A percentile compares a stretch with the other conserved stretches of the same genome.
These are phyloP conservation scores for Fomitopsis schrenkii DNA, from an alignment of 1,284 basidiomycete species.

Conservation along the genomic window DNA sequence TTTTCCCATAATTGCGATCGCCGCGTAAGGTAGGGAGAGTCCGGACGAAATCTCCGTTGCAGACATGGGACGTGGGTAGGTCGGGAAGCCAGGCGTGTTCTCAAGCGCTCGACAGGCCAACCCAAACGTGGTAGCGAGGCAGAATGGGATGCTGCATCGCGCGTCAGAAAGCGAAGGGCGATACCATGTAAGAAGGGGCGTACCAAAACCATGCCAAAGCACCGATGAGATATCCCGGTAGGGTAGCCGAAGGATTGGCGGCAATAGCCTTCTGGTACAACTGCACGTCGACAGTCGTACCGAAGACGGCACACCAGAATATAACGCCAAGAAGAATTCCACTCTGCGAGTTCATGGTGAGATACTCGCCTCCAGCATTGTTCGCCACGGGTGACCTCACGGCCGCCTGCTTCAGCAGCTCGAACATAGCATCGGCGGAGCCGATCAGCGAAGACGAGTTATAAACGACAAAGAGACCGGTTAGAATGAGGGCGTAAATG, in stretches of 20 bases:
- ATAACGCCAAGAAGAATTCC: slow-evolving; percentile 4
- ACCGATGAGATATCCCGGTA: slow-evolving; percentile 31
- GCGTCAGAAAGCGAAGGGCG: background rate
- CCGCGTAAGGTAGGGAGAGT: slow-evolving; percentile 4
- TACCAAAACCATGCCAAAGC: slow-evolving; percentile 34
- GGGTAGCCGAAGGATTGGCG: slow-evolving; percentile 25
- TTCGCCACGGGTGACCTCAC: slow-evolving; percentile 27
- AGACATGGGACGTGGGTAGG: background rate
- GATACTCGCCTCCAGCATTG: slow-evolving; percentile 35
- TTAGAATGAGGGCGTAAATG: slow-evolving; percentile 26
- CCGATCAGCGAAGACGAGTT: slow-evolving; percentile 25
- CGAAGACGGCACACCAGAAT: slow-evolving; percentile 7
- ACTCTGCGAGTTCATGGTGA: slow-evolving; percentile 31
- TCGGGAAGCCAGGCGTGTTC: background rate
- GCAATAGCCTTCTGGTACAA: slow-evolving; percentile 22
- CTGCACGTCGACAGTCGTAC: slow-evolving; percentile 7
- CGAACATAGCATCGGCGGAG: slow-evolving; percentile 25
- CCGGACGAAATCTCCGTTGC: slow-evolving; percentile 6
- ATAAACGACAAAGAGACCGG: slow-evolving; percentile 26
- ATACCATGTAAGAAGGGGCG: background rate
- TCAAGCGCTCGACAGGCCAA: background rate
- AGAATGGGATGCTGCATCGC: background rate
- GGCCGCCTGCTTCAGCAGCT: slow-evolving; percentile 27
- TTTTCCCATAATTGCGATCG: slow-evolving; percentile 5
- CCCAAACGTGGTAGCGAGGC: background rate